Conservation (phyloP, 192 early-diverging fungal species). For the Nowakowskiella sp. region DNA sequence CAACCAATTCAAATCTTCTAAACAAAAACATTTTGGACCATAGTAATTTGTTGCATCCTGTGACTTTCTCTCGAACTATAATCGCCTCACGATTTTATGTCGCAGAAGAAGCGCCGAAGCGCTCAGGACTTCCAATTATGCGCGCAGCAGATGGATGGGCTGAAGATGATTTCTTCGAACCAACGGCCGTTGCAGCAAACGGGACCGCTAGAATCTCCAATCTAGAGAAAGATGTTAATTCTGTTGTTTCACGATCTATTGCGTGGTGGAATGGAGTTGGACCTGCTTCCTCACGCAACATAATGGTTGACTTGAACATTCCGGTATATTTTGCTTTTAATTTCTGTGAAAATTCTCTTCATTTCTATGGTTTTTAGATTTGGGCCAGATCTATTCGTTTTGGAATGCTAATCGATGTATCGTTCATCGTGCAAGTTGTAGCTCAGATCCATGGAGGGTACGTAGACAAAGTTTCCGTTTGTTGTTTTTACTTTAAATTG, state of each 20-base stretch:
- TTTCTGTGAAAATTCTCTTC: constrained; percentile 4
- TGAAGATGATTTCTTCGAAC: constrained; percentile 4
- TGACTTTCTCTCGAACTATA: constrained; percentile 24
- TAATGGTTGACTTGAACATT: constrained; percentile 27
- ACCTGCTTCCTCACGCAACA: constrained; percentile 4
- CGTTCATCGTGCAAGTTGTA: constrained; percentile 32
- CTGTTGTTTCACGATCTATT: too few relatives aligned
- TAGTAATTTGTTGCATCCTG: too few relatives aligned
- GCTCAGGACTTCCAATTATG: constrained; percentile 2
- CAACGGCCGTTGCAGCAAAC: neutral
- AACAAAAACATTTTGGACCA: too few relatives aligned
- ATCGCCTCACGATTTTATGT: constrained; percentile 18
- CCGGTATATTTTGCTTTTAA: constrained; percentile 20
- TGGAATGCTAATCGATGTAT: constrained; percentile 33
- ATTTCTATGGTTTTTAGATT: constrained; percentile 12
- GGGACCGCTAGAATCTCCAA: too few relatives aligned
- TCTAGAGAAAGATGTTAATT: too few relatives aligned
- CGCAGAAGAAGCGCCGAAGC: neutral
- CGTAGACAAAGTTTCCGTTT: neutral
- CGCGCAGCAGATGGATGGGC: constrained; percentile 10
- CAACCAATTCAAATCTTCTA: constrained; percentile 7
- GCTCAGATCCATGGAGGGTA: constrained; percentile 18
- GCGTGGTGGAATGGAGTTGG: constrained; percentile 32
- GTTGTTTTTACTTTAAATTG: neutral
- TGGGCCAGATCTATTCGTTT: constrained; percentile 23